Base-by-base conservation (phyloP, 1,284 basidiomycete species). In the Singerocomus rubriflavus region DNA sequence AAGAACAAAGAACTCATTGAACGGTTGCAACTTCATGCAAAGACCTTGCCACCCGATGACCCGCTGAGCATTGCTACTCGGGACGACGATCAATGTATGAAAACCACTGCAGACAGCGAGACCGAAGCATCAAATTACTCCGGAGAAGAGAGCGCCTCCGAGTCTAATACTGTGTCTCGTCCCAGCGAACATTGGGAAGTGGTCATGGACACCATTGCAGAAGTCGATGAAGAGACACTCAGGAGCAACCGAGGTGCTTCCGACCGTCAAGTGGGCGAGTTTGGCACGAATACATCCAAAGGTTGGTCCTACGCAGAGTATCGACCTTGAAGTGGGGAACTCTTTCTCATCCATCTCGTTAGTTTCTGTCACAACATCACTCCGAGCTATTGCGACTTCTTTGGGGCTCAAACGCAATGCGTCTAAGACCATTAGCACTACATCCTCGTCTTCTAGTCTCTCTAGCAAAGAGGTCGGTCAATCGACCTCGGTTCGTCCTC, bases 181-280 rank as follows among this genome's bases (percentile, higher is more conserved):
- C 81, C 81, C 0, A 85, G 84, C 60, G 84, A 85, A 59, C 82
- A 85, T 59, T 89, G 86, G 85, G 85, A 88, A 60, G 70, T 88
- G 51, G 78, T 88, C 27, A 88, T 88, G 82, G 86, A 88, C 49
- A 79, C 80, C 53, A 88, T 88, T 41, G 70, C 75, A 34, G 86
- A 88, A 56, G 71, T 74, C 12, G 78, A 82, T 36, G 82, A 85
- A 57, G 69, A 69, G 26, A 65, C 67, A 4, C 59, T 66, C 8
- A 58, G 58, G 39, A 65, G 57, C 31, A 66, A 61, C 48, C 55
- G 61, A 14, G 63, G 61, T 26, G 45, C 34, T 27, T 46, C 57
- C 2, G 42, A 54, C 51, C 64, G 71, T 17, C 65, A 61, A 35
- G 68, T 75, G 32, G 77, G 78, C 14, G 87, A 89, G 64, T 88